A percentile compares a stretch with the other conserved stretches of the same genome.
Conservation (phyloP, 768 basidiomycete genomes). For the Termitomyces titanicus region DNA sequence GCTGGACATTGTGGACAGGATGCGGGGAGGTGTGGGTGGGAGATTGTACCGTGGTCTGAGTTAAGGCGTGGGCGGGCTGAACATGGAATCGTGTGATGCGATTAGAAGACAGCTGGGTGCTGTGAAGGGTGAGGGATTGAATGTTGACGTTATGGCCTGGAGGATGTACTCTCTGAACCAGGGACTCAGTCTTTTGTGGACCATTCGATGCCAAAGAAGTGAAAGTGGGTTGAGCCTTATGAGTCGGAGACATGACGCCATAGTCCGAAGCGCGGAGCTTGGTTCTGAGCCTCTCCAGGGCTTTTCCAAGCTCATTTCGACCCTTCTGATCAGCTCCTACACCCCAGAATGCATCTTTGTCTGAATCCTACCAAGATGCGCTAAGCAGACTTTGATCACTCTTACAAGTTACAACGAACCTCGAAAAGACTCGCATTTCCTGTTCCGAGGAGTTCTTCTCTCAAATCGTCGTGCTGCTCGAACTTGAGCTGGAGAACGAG, state of each 20-base stretch:
- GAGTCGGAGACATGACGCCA: not conserved
- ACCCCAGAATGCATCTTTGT: constrained; percentile 80
- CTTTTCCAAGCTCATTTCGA: constrained; percentile 72
- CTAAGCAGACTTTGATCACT: not conserved
- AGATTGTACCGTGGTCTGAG: not conserved
- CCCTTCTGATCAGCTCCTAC: constrained; percentile 61
- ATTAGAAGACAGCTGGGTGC: not conserved
- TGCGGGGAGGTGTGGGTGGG: not conserved
- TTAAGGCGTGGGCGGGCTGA: not conserved
- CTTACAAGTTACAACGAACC: constrained; percentile 29
- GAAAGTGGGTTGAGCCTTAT: not conserved
- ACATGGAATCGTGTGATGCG: not conserved
- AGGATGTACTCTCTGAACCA: constrained; percentile 24
- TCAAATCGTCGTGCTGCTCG: constrained; percentile 60
- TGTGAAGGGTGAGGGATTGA: not conserved
- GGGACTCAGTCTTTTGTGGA: constrained; percentile 13
- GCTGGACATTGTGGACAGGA: not conserved
- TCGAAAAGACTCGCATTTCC: constrained; percentile 68
- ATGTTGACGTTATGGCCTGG: not conserved
- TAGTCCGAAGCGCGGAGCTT: constrained; percentile 35
- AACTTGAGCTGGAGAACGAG: constrained; percentile 64
- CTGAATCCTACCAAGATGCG: constrained; percentile 51
- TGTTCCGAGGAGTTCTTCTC: constrained; percentile 57
- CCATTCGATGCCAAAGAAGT: not conserved
- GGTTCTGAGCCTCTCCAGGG: constrained; percentile 57